Conservation (phyloP, 192 early-diverging fungal genomes). For the Phlyctochytrium planicorne region DNA sequence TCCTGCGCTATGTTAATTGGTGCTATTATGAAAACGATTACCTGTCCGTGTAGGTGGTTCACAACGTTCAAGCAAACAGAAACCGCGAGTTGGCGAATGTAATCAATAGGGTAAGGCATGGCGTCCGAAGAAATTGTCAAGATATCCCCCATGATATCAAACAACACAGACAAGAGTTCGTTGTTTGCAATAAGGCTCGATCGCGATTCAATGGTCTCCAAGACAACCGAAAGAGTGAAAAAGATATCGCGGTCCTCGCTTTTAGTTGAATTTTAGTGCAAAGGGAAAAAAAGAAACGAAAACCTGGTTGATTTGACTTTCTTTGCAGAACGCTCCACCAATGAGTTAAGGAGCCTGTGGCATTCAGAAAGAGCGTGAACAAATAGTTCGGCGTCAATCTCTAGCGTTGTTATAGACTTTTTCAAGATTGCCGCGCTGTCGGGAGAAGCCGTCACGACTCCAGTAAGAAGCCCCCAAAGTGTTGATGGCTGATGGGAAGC, state of each 20-base stretch:
- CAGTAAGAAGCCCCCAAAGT: constrained; percentile 5
- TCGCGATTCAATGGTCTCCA: constrained; percentile 78
- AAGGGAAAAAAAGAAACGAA: not conserved
- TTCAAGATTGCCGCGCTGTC: constrained; percentile 27
- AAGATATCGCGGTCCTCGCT: not conserved
- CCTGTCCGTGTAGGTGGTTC: too few species aligned
- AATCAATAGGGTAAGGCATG: constrained; percentile 68
- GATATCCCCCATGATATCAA: constrained; percentile 67
- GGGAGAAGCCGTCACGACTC: not conserved
- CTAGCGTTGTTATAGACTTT: constrained; percentile 55
- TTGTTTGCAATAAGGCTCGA: constrained; percentile 43
- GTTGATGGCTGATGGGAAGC: not conserved
- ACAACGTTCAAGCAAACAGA: constrained; percentile 47
- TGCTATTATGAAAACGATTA: too few species aligned
- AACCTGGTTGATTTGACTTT: constrained; percentile 11
- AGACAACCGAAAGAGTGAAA: constrained; percentile 28
- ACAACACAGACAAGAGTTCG: constrained; percentile 65
- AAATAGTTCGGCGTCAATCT: constrained; percentile 35
- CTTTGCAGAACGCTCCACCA: constrained; percentile 18
- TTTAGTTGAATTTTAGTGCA: not conserved
- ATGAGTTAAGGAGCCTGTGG: constrained; percentile 5
- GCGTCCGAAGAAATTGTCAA: constrained; percentile 33
- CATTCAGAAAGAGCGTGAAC: constrained; percentile 13
- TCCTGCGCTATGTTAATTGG: too few species aligned
- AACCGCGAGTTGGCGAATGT: constrained; percentile 84